Evolutionary conservation across 441 rosid species (phyloP), one percentile per base, ranked within the genome.

Genomic region (Hura crepitans): DNA sequence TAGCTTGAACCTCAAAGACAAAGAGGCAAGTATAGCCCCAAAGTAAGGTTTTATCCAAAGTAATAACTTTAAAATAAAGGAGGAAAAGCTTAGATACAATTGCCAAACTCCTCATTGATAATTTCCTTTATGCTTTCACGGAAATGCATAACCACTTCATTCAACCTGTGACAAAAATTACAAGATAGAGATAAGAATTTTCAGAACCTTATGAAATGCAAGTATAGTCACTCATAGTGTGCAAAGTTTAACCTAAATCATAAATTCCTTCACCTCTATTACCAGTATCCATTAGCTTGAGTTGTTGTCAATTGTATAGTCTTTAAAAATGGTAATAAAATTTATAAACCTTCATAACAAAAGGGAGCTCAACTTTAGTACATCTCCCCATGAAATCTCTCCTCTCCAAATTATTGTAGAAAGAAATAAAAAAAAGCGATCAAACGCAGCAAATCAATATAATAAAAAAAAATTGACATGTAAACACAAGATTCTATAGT

Each of bases 61-160:
- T 22, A 27, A 12, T n/a, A 62, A 62, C 20, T 22, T 62, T 7
- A 18, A 31, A 30, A n/a, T 9, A 22, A 28, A 46, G 54, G 51
- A 0, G 10, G 57, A 6, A 67, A 73, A n/a, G 75, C 97, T 82
- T 69, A 89, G 96, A 89, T 88, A 86, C 97, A 97, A 76, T 94
- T 97, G 28, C 97, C 98, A 62, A 88, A 91, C 70, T 94, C 97
- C 80, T 94, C 98, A 58, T 94, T 94, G 71, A 94, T 82, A 69
- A 94, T 91, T 60, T 91, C 97, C 86, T 94, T 91, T 65, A 93
- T 88, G 80, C 97, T 94, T 81, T 94, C 97, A 64, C 96, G 97
- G 45, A 86, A 94, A 82, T 94, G 98, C 98, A 93, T 93, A 69
- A 89, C 89, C 6, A 96, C 98, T 74, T 94, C 97, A 79, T 91